These are phyloP conservation scores for Spirogloea muscicola DNA, from an alignment of 139 green algal species.

Conservation along the genomic window DNA sequence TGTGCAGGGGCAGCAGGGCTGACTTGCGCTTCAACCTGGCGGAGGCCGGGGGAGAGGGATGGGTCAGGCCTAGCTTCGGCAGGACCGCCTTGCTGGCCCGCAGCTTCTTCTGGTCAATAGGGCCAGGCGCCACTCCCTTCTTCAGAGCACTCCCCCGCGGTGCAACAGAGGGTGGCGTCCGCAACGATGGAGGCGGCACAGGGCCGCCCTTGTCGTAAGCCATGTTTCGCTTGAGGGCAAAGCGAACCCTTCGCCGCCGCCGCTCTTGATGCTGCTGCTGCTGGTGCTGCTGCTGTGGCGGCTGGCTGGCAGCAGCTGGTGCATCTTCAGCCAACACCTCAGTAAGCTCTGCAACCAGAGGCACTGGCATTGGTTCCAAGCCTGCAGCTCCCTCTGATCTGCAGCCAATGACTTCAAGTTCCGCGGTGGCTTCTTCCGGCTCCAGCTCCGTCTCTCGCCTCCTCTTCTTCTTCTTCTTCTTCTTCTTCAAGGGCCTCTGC, in stretches of 20 bases:
- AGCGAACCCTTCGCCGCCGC: conserved; percentile 63
- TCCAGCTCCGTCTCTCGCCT: no score
- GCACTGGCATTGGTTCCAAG: neutral
- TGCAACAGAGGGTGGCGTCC: conserved; percentile 64
- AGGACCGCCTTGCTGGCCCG: neutral
- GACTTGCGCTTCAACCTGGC: no score
- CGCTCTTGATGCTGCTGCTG: neutral
- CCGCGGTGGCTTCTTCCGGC: no score
- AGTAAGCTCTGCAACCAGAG: neutral
- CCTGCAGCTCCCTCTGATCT: neutral
- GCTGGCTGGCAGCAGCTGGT: neutral
- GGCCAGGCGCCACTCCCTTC: conserved; percentile 1
- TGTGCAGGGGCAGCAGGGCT: no score
- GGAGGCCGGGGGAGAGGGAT: no score
- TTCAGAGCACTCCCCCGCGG: conserved; percentile 60
- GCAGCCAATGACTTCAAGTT: neutral
- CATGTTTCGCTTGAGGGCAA: conserved; percentile 72
- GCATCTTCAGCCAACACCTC: neutral
- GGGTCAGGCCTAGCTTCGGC: no score
- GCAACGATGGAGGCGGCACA: conserved; percentile 59
- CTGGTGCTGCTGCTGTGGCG: conserved; percentile 1
- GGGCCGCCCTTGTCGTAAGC: conserved; percentile 65
- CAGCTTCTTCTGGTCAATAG: conserved; percentile 12
- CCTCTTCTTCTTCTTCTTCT: no score
- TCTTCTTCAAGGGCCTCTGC: neutral